Conservation (phyloP, 2,329 filamentous ascomycete genomes). For the Scedosporium aurantiacum region DNA sequence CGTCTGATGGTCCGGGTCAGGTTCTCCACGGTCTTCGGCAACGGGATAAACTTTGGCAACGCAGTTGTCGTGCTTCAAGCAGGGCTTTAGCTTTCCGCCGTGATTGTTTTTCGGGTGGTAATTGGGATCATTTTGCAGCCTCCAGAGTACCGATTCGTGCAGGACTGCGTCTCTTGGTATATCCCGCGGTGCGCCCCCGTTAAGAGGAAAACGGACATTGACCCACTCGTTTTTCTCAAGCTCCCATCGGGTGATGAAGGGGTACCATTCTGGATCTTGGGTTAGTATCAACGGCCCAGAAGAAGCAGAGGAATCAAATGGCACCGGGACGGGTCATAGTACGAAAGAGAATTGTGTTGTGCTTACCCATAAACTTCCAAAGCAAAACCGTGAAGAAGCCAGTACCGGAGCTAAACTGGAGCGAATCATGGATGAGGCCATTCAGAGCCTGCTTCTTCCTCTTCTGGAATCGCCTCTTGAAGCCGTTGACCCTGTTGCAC, state of each 20-base stretch:
- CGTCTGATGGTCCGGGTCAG: not conserved
- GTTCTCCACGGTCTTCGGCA: not conserved
- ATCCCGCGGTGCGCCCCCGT: conserved; percentile 24
- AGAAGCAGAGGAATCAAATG: not conserved
- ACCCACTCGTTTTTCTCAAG: conserved; percentile 21
- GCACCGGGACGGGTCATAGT: not conserved
- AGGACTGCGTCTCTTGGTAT: conserved; percentile 27
- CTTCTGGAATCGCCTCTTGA: conserved; percentile 19
- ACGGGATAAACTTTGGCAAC: not conserved
- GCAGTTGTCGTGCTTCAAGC: conserved; percentile 15
- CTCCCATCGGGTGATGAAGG: conserved; percentile 29
- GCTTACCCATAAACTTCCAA: conserved; percentile 32
- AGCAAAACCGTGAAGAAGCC: conserved; percentile 26
- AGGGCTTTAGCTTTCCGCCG: conserved; percentile 17
- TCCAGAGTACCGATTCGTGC: conserved; percentile 25
- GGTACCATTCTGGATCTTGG: conserved; percentile 23
- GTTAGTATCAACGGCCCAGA: not conserved
- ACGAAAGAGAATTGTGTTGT: not conserved
- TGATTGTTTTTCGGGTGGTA: conserved; percentile 25
- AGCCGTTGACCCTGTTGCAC: conserved; percentile 19
- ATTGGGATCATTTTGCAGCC: conserved; percentile 17
- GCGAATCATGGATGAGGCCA: conserved; percentile 26
- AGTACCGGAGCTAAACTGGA: conserved; percentile 24
- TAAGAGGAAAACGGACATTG: conserved; percentile 26
- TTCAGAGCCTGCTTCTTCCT: conserved; percentile 20